Evolutionary conservation across 371 early-diverging fungal species (phyloP).

Genomic region (Syncephalis plumigaleata): DNA sequence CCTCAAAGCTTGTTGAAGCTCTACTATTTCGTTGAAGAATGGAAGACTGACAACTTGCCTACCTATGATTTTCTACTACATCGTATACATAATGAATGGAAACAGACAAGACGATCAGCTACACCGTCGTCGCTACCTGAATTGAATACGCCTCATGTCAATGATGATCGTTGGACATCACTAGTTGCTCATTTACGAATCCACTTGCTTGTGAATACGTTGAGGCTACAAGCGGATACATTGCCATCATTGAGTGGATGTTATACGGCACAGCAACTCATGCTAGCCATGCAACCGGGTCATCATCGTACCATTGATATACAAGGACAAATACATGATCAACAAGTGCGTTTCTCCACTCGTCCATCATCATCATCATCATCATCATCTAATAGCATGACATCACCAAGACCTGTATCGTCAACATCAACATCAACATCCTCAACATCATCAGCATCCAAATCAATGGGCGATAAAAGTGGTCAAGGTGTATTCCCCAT

Average conservation of each 20-base stretch:
- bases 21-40: slow-evolving; percentile 60
- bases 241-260: slow-evolving; percentile 42
- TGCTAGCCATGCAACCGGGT: slow-evolving; percentile 28
- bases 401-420: too few species aligned
- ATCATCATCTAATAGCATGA: too few species aligned
- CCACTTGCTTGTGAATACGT: slow-evolving; percentile 36
- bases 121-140: slow-evolving; percentile 4
- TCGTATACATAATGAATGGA: slow-evolving; percentile 49
- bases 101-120: slow-evolving; percentile 24
- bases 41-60: slow-evolving; percentile 58
- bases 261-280: slow-evolving; percentile 35
- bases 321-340: slow-evolving; percentile 28
- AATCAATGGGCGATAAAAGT: too few species aligned
- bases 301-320: slow-evolving; percentile 11
- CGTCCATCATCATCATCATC: slow-evolving; percentile 1
- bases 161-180: not conserved
- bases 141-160: not conserved
- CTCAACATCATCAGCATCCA: not conserved
- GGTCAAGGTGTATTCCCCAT: slow-evolving; percentile 26
- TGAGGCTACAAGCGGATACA: slow-evolving; percentile 40
- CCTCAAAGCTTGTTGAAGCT: slow-evolving; percentile 61
- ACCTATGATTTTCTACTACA: slow-evolving; percentile 56
- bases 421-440: too few species aligned
- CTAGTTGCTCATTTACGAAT: slow-evolving; percentile 14
- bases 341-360: slow-evolving; percentile 31